Evolutionary conservation across 768 basidiomycete species (phyloP), one percentile per base, ranked within the genome.

Genomic region (Lentinula edodes): DNA sequence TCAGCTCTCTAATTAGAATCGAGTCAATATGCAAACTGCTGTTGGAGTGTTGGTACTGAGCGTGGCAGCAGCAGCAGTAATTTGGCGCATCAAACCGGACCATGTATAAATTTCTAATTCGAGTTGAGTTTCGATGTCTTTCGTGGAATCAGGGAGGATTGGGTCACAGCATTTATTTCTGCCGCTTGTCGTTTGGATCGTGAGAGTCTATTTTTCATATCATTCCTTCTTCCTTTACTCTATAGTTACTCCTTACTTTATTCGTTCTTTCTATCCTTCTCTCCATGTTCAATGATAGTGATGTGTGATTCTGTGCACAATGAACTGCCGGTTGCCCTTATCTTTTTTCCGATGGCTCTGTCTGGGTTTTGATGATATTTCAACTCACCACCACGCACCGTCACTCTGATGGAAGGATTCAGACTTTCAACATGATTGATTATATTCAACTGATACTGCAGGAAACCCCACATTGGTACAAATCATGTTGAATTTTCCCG

Each of bases 31-130:
- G 65, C 80, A 81, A 61, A 79, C 87, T 1, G 87, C 85, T 5
- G 72, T 88, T 3, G 88, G 88, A 5, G 83, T 90, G 7, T 69
- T 89, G 16, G 78, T 91, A 4, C 71, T 91, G 34, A 79, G 85
- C 54, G 81, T 88, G 7, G 87, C 86, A 3, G 87, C 89, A 2
- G 87, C 83, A 12, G 89, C 88, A 6, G 88, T 91, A 54, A 73
- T 89, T 66, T 90, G 88, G 87, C 80, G 86, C 64, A 85, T 89
- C 34, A 85, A 83, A 56, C 68, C 61, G 42, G 28, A 28, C 23
- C 38, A 23, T 39, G 41, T 56, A 41, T 56, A 56, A 18, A 15
- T 32, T n/a, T 34, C 51, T 52, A 2, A 28, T 28, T 28, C 28
- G 3, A 28, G 3, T 28, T 28, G 28, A 28, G 28, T 3, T 48